Evolutionary conservation across 2,329 filamentous ascomycete genomes (phyloP).

Genomic region (Didymellaceae sp.): DNA sequence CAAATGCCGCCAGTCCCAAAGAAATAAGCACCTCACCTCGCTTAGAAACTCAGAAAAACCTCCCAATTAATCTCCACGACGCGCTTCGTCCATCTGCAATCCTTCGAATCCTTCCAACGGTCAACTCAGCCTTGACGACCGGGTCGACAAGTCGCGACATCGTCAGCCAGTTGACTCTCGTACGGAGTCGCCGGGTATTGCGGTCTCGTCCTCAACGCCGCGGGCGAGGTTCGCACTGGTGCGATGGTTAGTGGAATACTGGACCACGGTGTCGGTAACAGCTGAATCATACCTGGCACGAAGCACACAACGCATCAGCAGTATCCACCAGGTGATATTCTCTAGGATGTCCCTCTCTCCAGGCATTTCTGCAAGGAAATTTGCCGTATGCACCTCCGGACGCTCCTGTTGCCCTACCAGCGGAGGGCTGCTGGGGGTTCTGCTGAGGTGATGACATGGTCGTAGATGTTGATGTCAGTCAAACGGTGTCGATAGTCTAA

Average conservation of each 20-base stretch:
- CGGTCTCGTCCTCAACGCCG: conserved; percentile 16
- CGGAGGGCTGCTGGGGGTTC: conserved; percentile 23
- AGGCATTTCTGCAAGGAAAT: conserved; percentile 30
- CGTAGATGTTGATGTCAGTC: conserved; percentile 6
- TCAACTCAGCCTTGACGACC: conserved; percentile 6
- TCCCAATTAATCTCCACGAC: conserved; percentile 5
- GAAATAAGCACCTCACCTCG: conserved; percentile 10
- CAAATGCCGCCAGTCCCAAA: conserved; percentile 16
- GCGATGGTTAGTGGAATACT: conserved; percentile 23
- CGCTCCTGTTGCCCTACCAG: conserved; percentile 32
- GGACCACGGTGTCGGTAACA: conserved; percentile 18
- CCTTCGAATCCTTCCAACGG: conserved; percentile 10
- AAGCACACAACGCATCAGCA: conserved; percentile 28
- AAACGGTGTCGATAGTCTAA: background rate
- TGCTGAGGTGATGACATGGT: conserved; percentile 28
- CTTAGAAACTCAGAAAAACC: conserved; percentile 10
- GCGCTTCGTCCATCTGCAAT: conserved; percentile 4
- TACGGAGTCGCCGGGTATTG: conserved; percentile 11
- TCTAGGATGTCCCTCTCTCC: conserved; percentile 28
- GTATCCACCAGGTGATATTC: conserved; percentile 28
- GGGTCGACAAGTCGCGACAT: conserved; percentile 1
- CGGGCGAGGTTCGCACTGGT: conserved; percentile 32
- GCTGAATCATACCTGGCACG: conserved; percentile 32
- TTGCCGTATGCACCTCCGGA: conserved; percentile 30
- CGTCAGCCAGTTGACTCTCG: background rate